phyloP scores from a whole-genome alignment of 2,329 filamentous ascomycete genomes.

The Curvularia hawaiiensis region DNA sequence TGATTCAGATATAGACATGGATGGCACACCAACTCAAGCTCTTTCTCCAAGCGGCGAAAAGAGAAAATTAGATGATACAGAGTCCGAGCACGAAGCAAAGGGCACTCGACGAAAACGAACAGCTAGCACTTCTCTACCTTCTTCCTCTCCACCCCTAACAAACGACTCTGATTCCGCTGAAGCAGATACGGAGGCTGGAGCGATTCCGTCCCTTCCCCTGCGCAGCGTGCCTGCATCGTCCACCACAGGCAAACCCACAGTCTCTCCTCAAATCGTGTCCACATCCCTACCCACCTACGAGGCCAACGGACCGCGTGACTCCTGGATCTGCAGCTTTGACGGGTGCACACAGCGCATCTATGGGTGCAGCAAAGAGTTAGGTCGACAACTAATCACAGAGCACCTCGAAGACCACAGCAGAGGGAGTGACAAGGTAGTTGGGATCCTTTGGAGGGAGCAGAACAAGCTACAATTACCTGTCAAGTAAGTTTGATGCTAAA shows the following conservation, averaged over 20 bases:
- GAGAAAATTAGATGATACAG: slow-evolving; percentile 31
- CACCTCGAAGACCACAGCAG: slow-evolving; percentile 68
- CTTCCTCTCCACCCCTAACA: slow-evolving; percentile 29
- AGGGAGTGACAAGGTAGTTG: slow-evolving; percentile 57
- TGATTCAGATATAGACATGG: slow-evolving; percentile 33
- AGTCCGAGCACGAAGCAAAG: slow-evolving; percentile 21
- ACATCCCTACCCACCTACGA: slow-evolving; percentile 43
- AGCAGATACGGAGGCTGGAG: slow-evolving; percentile 18
- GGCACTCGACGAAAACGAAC: slow-evolving; percentile 35
- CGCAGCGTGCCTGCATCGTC: slow-evolving; percentile 24
- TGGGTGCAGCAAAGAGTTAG: slow-evolving; percentile 61
- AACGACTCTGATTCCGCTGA: slow-evolving; percentile 22
- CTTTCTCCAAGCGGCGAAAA: slow-evolving; percentile 34
- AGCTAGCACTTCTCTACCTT: slow-evolving; percentile 26
- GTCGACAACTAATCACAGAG: slow-evolving; percentile 61
- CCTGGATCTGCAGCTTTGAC: slow-evolving; percentile 69
- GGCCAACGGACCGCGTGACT: slow-evolving; percentile 62
- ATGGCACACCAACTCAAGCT: slow-evolving; percentile 37
- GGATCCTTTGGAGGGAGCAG: slow-evolving; percentile 61
- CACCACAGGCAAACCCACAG: slow-evolving; percentile 13
- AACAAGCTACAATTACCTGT: slow-evolving; percentile 48
- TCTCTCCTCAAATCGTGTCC: slow-evolving; percentile 33
- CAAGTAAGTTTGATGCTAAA: slow-evolving; percentile 31
- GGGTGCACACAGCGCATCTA: slow-evolving; percentile 69
- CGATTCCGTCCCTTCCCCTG: slow-evolving; percentile 32